phyloP scores from a whole-genome alignment of 306 rosid genomes.

The Trifolium pratense region DNA sequence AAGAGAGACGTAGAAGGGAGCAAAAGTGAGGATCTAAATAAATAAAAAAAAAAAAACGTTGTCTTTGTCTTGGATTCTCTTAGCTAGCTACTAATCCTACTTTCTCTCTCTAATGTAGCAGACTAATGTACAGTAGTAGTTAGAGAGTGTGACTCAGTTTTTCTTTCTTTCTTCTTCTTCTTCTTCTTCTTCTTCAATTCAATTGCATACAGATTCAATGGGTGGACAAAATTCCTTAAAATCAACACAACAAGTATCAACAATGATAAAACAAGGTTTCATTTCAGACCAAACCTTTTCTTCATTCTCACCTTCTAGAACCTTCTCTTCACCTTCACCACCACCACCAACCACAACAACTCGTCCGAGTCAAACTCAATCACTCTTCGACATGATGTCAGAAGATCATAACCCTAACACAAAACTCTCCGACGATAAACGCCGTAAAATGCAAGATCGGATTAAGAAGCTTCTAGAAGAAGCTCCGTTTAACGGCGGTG shows the following conservation, averaged over 20 bases:
- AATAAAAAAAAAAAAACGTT: neutral
- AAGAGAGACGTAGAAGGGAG: too few relatives aligned
- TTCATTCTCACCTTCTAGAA: constrained; percentile 74
- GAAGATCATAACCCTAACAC: constrained; percentile 50
- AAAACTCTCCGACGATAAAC: constrained; percentile 52
- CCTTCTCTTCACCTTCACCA: constrained; percentile 42
- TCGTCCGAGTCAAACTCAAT: constrained; percentile 41
- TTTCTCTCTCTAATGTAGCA: neutral
- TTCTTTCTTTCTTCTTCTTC: neutral
- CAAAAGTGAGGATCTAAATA: too few relatives aligned
- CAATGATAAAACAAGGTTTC: constrained; percentile 88
- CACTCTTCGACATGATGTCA: constrained; percentile 86
- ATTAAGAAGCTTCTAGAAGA: constrained; percentile 57
- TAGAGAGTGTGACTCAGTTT: neutral
- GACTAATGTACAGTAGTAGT: too few relatives aligned
- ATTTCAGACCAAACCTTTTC: constrained; percentile 57
- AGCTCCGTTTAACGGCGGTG: constrained; percentile 60
- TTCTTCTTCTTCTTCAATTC: constrained; percentile 13
- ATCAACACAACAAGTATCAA: constrained; percentile 74
- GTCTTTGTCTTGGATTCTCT: constrained; percentile 34
- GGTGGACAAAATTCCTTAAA: constrained; percentile 63
- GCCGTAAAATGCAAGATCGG: constrained; percentile 58
- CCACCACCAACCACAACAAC: constrained; percentile 49
- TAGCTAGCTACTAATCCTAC: too few relatives aligned
- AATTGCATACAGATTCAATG: too few relatives aligned